These are phyloP conservation scores for Penicillium verrucosum DNA, from an alignment of 2,329 filamentous ascomycete species.

Conservation along the genomic window DNA sequence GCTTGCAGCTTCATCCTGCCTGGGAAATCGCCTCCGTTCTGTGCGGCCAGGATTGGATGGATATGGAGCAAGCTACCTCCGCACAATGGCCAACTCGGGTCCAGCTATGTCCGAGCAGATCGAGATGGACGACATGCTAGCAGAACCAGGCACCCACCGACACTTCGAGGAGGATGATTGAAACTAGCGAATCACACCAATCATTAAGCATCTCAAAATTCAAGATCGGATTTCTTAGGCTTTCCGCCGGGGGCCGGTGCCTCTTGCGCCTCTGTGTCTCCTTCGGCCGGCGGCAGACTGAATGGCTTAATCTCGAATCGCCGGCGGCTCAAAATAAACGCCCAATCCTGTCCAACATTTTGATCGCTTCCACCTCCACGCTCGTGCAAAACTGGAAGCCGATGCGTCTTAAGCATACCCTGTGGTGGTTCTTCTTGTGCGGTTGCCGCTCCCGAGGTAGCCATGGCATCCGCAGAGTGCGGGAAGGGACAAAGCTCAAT, in stretches of 20 bases:
- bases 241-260: slow-evolving; percentile 45
- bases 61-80: slow-evolving; percentile 56
- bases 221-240: slow-evolving; percentile 65
- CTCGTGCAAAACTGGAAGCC: slow-evolving; percentile 80
- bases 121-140: slow-evolving; percentile 60
- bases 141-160: slow-evolving; percentile 34
- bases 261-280: slow-evolving; percentile 63
- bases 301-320: slow-evolving; percentile 85
- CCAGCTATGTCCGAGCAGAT: slow-evolving; percentile 59
- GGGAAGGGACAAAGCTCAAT: slow-evolving; percentile 76
- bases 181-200: slow-evolving; percentile 8
- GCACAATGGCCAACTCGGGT: slow-evolving; percentile 54
- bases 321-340: slow-evolving; percentile 80
- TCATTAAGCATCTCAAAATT: slow-evolving; percentile 52
- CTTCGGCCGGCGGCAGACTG: slow-evolving; percentile 81
- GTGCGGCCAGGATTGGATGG: slow-evolving; percentile 44
- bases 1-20: slow-evolving; percentile 54
- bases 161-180: slow-evolving; percentile 34
- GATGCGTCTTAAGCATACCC: slow-evolving; percentile 79
- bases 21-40: slow-evolving; percentile 52
- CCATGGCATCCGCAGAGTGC: slow-evolving; percentile 52
- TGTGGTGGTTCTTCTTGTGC: slow-evolving; percentile 73
- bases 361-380: slow-evolving; percentile 75
- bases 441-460: slow-evolving; percentile 54
- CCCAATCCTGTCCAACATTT: slow-evolving; percentile 76